These are phyloP conservation scores for Dujonia santamariae DNA, from an alignment of 1,139 yeast species.

Conservation along the genomic window DNA sequence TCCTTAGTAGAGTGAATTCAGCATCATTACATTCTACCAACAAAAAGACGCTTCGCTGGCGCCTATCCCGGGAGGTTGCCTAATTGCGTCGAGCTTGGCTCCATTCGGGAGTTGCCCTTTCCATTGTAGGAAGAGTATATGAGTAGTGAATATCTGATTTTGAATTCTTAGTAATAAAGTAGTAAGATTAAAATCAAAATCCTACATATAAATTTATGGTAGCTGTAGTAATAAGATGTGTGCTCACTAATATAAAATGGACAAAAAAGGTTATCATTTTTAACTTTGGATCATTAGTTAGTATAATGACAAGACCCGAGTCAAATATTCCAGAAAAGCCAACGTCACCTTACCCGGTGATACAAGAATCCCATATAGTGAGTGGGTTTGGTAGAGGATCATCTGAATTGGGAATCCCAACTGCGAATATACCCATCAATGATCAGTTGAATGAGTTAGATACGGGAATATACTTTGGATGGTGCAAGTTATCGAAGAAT, in stretches of 20 bases:
- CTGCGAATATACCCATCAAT: constrained; percentile 81
- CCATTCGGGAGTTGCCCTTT: no score
- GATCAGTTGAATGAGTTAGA: constrained; percentile 47
- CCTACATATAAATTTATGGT: background rate
- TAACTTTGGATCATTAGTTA: no score
- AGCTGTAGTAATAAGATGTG: background rate
- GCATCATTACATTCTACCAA: no score
- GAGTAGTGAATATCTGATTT: no score
- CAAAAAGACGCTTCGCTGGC: no score
- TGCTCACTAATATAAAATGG: background rate
- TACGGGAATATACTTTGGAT: constrained; percentile 92
- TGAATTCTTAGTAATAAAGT: no score
- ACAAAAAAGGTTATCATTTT: background rate
- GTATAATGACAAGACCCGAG: constrained; percentile 30
- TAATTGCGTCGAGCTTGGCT: no score
- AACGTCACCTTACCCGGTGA: constrained; percentile 62
- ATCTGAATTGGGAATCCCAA: constrained; percentile 88
- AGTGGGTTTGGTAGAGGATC: constrained; percentile 97
- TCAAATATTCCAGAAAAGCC: constrained; percentile 47
- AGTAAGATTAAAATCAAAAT: no score
- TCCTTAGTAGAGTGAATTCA: no score
- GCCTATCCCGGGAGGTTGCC: no score
- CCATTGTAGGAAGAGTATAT: no score
- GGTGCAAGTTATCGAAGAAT: constrained; percentile 43
- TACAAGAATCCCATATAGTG: constrained; percentile 54